Base-by-base conservation (phyloP, 148 eudicot species). In the Heliosperma pusillum region DNA sequence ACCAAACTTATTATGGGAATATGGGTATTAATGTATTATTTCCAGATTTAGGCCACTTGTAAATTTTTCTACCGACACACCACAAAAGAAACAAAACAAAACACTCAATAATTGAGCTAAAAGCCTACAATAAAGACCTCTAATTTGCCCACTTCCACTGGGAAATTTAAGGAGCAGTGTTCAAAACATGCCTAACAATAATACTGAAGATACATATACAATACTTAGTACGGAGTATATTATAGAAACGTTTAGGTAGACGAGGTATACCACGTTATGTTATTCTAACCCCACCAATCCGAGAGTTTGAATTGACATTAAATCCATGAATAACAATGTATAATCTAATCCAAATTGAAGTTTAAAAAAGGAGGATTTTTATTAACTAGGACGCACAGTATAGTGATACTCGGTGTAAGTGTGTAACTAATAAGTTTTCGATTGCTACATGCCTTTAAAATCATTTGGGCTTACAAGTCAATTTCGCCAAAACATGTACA, bases 11-110 rank as follows among this genome's bases (percentile, higher is more conserved):
- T 21, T 11, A 29, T 64, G 9, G n/a, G n/a, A n/a, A n/a, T 4
- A 56, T 53, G 67, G 29, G 30, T 26, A 65, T 55, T 24, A 63
- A n/a, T n/a, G n/a, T n/a, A 65, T 45, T n/a, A n/a, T 58, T 78
- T 12, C 42, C 20, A 13, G 59, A 16, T 36, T 20, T n/a, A 55
- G 40, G 66, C 68, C 33, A 45, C 57, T 10, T 24, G 30, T 20
- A 53, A 25, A 25, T 19, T 62, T 42, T 72, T 29, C n/a, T 55
- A 68, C 83, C 76, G 80, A 80, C 80, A 76, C 17, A 10, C 24
- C 6, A 47, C 22, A 55, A 55, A 8, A 47, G 8, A 26, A 55
- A 2, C 66, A n/a, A 30, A 33, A 10, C 44, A n/a, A 72, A 30
- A 45, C 12, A 45, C 55, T 50, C 55, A 57, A 55, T 9, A 26